phyloP scores from a whole-genome alignment of 2,329 filamentous ascomycete genomes.

The Paecilomyces sp. region DNA sequence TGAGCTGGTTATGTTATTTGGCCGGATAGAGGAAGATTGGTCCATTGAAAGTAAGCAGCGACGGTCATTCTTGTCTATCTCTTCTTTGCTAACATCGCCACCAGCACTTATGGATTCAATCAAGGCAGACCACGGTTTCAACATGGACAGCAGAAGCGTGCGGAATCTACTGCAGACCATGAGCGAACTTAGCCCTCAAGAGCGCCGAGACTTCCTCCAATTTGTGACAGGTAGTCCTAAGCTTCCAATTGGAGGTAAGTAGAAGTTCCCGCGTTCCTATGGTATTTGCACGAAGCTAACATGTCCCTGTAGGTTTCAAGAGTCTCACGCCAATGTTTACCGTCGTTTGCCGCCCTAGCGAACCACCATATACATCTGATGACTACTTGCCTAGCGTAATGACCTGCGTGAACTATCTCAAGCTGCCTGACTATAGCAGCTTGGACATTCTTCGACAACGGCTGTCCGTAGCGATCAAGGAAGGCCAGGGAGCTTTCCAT shows the following conservation, averaged over 20 bases:
- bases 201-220: conserved; percentile 89
- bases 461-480: conserved; percentile 77
- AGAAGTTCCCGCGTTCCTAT: background rate
- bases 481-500: conserved; percentile 97
- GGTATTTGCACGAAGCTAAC: conserved; percentile 1
- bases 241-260: conserved; percentile 89
- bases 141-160: conserved; percentile 95
- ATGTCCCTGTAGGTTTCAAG: conserved; percentile 67
- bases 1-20: conserved; percentile 91
- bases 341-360: conserved; percentile 97
- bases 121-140: conserved; percentile 97
- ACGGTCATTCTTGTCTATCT: background rate
- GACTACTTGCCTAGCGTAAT: conserved; percentile 99
- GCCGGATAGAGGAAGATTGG: conserved; percentile 91
- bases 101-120: conserved; percentile 92
- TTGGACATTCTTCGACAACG: conserved; percentile 70
- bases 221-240: conserved; percentile 98
- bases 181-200: conserved; percentile 69
- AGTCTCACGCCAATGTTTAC: conserved; percentile 97
- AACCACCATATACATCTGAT: conserved; percentile 85
- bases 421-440: conserved; percentile 86
- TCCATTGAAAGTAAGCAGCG: conserved; percentile 77
- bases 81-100: conserved; percentile 5
- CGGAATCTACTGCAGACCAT: conserved; percentile 89
- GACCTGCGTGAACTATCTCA: conserved; percentile 99